phyloP scores from a whole-genome alignment of 2,329 filamentous ascomycete genomes.

The Parastagonospora avenae region DNA sequence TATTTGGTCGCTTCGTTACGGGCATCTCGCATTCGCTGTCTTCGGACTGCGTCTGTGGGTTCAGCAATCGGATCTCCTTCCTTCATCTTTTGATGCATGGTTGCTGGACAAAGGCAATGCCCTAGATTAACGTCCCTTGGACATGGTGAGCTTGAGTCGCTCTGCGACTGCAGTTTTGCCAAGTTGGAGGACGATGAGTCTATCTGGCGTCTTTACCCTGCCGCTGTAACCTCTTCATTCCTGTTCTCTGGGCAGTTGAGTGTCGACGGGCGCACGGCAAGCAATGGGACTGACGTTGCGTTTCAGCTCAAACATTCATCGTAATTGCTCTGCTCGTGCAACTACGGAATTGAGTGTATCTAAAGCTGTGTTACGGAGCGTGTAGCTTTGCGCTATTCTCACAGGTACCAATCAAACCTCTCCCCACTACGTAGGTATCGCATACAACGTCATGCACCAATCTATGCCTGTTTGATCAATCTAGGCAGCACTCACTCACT shows the following conservation, averaged over 20 bases:
- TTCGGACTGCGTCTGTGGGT: constrained; percentile 36
- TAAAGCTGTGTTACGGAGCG: no score
- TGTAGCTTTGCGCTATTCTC: no score
- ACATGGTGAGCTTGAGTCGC: constrained; percentile 11
- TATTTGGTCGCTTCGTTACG: neutral
- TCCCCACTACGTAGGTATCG: no score
- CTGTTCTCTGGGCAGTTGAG: constrained; percentile 20
- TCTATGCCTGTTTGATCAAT: constrained; percentile 4
- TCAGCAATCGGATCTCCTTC: constrained; percentile 29
- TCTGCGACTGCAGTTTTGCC: constrained; percentile 15
- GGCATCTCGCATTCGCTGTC: constrained; percentile 32
- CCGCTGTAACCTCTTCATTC: constrained; percentile 27
- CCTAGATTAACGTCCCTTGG: constrained; percentile 32
- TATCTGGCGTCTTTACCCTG: constrained; percentile 40
- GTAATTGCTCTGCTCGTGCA: neutral
- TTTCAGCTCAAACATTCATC: constrained; percentile 38
- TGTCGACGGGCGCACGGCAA: constrained; percentile 28
- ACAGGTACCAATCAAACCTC: no score
- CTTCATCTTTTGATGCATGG: constrained; percentile 30
- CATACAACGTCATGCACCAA: constrained; percentile 10
- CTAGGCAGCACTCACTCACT: constrained; percentile 12
- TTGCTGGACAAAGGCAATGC: constrained; percentile 45
- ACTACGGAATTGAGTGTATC: no score
- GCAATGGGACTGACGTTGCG: constrained; percentile 39
- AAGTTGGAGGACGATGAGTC: constrained; percentile 24